A percentile compares a stretch with the other conserved stretches of the same genome.
Evolutionary conservation across 495 filamentous ascomycete genomes (phyloP).

Genomic region (Lichina pygmaea): DNA sequence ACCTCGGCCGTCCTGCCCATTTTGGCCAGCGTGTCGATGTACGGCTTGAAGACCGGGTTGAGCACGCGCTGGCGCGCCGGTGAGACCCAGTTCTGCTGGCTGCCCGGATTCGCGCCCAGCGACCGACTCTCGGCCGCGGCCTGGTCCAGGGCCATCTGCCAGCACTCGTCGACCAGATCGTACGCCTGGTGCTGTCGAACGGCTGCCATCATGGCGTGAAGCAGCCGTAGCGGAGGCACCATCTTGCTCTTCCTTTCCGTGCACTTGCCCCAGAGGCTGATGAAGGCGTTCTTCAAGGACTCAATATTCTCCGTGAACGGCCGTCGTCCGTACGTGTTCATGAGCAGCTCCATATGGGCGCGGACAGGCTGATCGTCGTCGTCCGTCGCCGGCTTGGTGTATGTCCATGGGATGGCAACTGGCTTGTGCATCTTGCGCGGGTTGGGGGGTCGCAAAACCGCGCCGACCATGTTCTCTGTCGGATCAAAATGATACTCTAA

Average conservation of each 20-base stretch:
- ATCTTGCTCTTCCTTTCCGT: no score
- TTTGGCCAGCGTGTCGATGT: constrained; percentile 27
- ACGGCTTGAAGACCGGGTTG: constrained; percentile 25
- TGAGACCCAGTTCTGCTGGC: constrained; percentile 13
- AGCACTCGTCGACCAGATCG: constrained; percentile 32
- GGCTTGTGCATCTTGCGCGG: constrained; percentile 9
- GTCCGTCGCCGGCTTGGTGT: constrained; percentile 8
- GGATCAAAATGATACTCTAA: constrained; percentile 8
- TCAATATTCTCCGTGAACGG: no score
- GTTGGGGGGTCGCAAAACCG: constrained; percentile 10
- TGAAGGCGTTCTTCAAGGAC: no score
- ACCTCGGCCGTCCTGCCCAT: constrained; percentile 21
- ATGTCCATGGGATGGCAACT: constrained; percentile 8
- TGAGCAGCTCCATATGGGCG: constrained; percentile 4
- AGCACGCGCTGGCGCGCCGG: constrained; percentile 30
- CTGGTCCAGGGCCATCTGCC: constrained; percentile 29
- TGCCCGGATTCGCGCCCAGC: constrained; percentile 5
- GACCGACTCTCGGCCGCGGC: constrained; percentile 10
- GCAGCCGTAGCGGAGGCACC: constrained; percentile 23
- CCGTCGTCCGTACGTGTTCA: no score
- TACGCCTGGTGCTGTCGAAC: constrained; percentile 12
- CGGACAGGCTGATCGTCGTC: constrained; percentile 22
- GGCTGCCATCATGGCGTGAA: constrained; percentile 37
- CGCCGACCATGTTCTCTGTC: constrained; percentile 15
- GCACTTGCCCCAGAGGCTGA: not conserved